Base-by-base conservation (phyloP, 2,329 filamentous ascomycete species). In the Clonostachys rhizophaga region DNA sequence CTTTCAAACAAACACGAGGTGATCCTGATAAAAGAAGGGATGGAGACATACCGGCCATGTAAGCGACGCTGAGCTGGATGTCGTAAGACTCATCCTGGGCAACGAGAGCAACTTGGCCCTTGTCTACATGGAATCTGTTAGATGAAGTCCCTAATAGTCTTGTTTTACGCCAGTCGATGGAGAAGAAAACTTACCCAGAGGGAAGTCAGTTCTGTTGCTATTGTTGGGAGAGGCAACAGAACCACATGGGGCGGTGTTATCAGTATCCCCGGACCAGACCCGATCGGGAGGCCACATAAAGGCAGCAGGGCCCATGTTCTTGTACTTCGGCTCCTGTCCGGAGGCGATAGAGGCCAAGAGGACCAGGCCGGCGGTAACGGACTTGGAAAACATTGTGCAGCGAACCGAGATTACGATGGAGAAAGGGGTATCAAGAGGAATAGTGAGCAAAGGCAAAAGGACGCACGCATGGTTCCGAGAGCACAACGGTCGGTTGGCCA, bases 271-370 rank as follows among this genome's bases (percentile, higher is more conserved):
- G 44, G 67, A 67, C 79, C 79, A 85, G 39, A 67, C 64, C 45
- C 80, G 69, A 59, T 83, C 79, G 13, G 68, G 57, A 5, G 80
- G 81, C 79, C 80, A 84, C 61, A 83, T 66, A 57, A 84, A 81
- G 10, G 75, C 77, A 17, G 78, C 78, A 8, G 79, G 78, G 11
- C 79, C 79, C 65, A 71, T 70, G 34, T 63, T 58, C n/a, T 59
- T 53, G 40, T 45, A 43, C 44, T 51, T 35, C 14, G 44, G 14
- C 16, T 44, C 40, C 10, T 43, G 13, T 4, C 24, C 37, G 18
- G 39, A 20, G 18, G 14, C 14, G 17, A 34, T 10, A 33, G 42
- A 24, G 9, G 35, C 42, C 10, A 30, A 40, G 9, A 37, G 24
- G 39, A 42, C 47, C 14, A 48, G 39, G 33, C 34, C 46, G 12